Evolutionary conservation across 768 basidiomycete genomes (phyloP).

Genomic region (Austroboletus eburneus): DNA sequence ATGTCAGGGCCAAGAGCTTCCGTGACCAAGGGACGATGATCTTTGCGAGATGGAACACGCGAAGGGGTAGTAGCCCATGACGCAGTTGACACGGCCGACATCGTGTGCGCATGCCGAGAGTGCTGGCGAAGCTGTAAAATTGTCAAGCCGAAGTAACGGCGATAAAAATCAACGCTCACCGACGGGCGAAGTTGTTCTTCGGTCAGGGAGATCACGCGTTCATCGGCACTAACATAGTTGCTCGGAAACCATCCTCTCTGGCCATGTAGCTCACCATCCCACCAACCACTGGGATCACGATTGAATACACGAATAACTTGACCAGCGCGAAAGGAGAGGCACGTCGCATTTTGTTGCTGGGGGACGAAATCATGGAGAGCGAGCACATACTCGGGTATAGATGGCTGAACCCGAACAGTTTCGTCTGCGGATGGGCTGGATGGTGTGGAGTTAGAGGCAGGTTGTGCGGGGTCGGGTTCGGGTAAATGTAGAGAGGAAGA

Average conservation of each 20-base stretch:
- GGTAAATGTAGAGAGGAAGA: constrained; percentile 47
- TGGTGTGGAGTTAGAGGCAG: constrained; percentile 30
- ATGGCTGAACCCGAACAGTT: constrained; percentile 37
- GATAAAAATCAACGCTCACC: constrained; percentile 31
- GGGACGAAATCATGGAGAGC: constrained; percentile 91
- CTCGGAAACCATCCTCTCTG: constrained; percentile 97
- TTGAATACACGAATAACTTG: constrained; percentile 91
- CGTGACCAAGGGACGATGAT: constrained; percentile 43
- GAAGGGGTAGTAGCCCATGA: constrained; percentile 53
- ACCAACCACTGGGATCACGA: constrained; percentile 89
- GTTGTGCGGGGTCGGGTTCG: constrained; percentile 27
- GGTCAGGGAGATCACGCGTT: constrained; percentile 45
- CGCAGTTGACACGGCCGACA: constrained; percentile 48
- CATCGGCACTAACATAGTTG: constrained; percentile 82
- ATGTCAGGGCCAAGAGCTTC: constrained; percentile 46
- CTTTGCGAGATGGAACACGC: constrained; percentile 32
- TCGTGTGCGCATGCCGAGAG: constrained; percentile 45
- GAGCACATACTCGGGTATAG: constrained; percentile 67
- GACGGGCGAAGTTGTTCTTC: constrained; percentile 51
- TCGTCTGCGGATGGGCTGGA: constrained; percentile 44
- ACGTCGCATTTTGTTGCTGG: constrained; percentile 66
- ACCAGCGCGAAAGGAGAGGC: constrained; percentile 84
- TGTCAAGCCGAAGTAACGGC: not conserved
- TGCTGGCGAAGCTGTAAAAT: constrained; percentile 29
- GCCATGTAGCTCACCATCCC: constrained; percentile 93